Percentiles rank a stretch among this genome's conserved stretches.
Conservation (phyloP, 441 rosid species). For the Geranium incanum region DNA sequence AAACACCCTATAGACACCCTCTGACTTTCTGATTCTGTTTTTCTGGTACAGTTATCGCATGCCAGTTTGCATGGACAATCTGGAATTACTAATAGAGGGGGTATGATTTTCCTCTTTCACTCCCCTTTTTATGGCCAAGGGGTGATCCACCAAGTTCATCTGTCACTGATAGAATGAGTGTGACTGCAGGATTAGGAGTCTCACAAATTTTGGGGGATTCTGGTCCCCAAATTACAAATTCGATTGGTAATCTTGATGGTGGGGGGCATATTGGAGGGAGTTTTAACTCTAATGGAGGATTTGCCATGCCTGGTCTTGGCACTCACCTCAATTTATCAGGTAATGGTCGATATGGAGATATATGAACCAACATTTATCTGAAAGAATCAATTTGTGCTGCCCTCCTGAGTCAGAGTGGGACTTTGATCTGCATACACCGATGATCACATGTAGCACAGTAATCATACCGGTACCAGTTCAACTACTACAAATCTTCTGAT, state of each 20-base stretch:
- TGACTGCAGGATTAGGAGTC: constrained; percentile 64
- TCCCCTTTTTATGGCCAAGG: constrained; percentile 11
- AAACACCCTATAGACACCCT: neutral
- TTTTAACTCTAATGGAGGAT: constrained; percentile 74
- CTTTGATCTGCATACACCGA: neutral
- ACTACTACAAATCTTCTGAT: neutral
- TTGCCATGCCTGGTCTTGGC: constrained; percentile 69
- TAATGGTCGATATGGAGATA: constrained; percentile 41
- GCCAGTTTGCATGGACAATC: constrained; percentile 78
- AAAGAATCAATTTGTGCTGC: neutral
- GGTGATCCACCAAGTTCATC: constrained; percentile 11
- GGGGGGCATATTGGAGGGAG: constrained; percentile 77
- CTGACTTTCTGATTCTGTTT: neutral
- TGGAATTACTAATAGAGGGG: constrained; percentile 81
- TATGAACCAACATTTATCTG: neutral
- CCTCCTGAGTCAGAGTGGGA: neutral
- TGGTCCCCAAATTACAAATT: constrained; percentile 71
- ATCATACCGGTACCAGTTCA: neutral
- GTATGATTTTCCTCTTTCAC: constrained; percentile 65
- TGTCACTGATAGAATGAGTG: constrained; percentile 48
- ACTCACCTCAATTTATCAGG: constrained; percentile 66
- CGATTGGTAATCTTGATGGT: constrained; percentile 87
- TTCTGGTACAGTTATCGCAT: constrained; percentile 54
- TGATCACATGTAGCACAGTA: neutral
- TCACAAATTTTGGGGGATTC: constrained; percentile 81